Evolutionary conservation across 106 monocot species (phyloP).

Genomic region (Allium fistulosum): DNA sequence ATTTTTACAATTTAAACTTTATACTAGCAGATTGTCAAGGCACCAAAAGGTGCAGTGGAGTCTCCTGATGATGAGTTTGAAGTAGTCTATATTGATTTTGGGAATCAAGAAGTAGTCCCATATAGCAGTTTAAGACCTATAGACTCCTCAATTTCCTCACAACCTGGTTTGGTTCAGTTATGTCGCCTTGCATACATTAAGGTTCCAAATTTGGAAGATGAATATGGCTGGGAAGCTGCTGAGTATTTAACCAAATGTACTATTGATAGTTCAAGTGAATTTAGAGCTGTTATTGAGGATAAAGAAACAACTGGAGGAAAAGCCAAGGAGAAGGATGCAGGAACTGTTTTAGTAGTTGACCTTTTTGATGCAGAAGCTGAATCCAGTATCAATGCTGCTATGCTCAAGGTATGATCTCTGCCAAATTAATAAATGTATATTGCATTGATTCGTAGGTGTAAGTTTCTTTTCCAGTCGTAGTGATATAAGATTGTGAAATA

Average conservation of each 20-base stretch:
- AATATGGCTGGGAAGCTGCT: conserved; percentile 92
- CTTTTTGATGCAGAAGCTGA: conserved; percentile 72
- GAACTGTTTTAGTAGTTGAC: conserved; percentile 58
- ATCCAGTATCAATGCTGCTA: conserved; percentile 78
- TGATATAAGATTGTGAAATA: no score
- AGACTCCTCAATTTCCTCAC: conserved; percentile 52
- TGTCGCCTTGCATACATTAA: conserved; percentile 87
- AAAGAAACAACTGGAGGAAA: conserved; percentile 81
- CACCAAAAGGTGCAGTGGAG: conserved; percentile 59
- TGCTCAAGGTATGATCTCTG: conserved; percentile 71
- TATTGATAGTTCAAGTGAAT: conserved; percentile 53
- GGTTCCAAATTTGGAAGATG: conserved; percentile 79
- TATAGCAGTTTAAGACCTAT: conserved; percentile 70
- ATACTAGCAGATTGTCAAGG: conserved; percentile 67
- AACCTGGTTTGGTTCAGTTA: conserved; percentile 67
- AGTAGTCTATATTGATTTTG: conserved; percentile 98
- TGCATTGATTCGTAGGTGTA: no score
- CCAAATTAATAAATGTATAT: not conserved
- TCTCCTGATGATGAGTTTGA: conserved; percentile 73
- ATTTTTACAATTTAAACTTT: not conserved
- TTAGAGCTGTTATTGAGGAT: conserved; percentile 83
- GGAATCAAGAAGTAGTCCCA: conserved; percentile 88
- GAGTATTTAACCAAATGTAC: conserved; percentile 69
- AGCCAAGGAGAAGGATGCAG: conserved; percentile 80
- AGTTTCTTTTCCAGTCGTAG: no score